These are phyloP conservation scores for Fraxinus cuspidata DNA, from an alignment of 257 asterid genomes.

Conservation along the genomic window DNA sequence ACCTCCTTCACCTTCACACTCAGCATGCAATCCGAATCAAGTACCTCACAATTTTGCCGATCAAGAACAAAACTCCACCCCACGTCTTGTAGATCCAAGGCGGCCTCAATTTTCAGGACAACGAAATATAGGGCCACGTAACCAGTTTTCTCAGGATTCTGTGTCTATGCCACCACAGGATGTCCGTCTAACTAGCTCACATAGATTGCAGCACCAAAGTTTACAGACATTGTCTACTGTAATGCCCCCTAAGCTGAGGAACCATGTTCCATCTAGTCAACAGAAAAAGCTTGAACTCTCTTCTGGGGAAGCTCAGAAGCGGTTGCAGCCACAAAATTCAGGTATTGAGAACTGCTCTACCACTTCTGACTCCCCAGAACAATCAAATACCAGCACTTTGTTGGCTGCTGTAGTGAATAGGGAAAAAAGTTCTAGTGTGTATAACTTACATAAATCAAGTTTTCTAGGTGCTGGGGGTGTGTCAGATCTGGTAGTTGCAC, in stretches of 20 bases:
- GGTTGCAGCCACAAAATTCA: conserved; percentile 30
- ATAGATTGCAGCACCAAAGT: conserved; percentile 38
- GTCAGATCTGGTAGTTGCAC: conserved; percentile 31
- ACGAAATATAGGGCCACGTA: conserved; percentile 32
- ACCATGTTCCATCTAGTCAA: conserved; percentile 34
- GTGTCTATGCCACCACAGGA: conserved; percentile 36
- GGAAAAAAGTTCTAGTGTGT: conserved; percentile 39
- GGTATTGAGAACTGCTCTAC: conserved; percentile 42
- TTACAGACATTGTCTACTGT: conserved; percentile 36
- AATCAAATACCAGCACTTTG: conserved; percentile 52
- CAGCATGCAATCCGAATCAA: conserved; percentile 31
- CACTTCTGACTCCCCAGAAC: conserved; percentile 47
- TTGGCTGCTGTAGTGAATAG: conserved; percentile 57
- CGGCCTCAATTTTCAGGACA: conserved; percentile 45
- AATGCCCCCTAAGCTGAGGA: conserved; percentile 42
- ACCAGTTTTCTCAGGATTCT: conserved; percentile 45
- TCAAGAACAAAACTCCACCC: conserved; percentile 38
- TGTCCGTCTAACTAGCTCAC: conserved; percentile 36
- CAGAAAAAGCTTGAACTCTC: conserved; percentile 40
- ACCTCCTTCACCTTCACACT: conserved; percentile 50
- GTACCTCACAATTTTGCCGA: conserved; percentile 41
- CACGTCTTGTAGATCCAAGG: conserved; percentile 66
- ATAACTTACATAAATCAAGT: conserved; percentile 33
- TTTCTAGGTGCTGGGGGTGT: conserved; percentile 37
- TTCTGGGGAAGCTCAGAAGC: conserved; percentile 23